phyloP scores from a whole-genome alignment of 352 stramenopile genomes.

The Globisporangium spiculum region DNA sequence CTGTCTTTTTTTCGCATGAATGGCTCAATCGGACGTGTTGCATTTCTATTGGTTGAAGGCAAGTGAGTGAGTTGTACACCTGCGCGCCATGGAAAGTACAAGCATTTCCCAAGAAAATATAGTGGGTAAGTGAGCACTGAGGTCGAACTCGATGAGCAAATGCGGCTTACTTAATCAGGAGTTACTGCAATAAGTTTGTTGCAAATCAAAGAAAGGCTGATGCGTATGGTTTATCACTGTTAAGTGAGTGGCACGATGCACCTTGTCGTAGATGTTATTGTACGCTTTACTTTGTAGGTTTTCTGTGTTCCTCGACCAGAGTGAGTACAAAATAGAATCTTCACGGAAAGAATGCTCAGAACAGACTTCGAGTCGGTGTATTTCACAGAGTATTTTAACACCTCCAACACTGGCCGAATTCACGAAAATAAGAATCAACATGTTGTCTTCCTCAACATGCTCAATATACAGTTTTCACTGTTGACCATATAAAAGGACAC shows the following conservation, averaged over 20 bases:
- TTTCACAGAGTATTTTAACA: too few species aligned
- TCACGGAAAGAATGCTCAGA: background rate
- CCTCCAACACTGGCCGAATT: too few species aligned
- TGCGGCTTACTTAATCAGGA: too few species aligned
- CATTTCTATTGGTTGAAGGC: background rate
- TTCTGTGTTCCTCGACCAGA: too few species aligned
- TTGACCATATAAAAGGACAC: too few species aligned
- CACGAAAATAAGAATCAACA: too few species aligned
- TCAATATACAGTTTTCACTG: too few species aligned
- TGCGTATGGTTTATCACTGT: too few species aligned
- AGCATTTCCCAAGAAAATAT: background rate
- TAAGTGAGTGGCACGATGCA: background rate
- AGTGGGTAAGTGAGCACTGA: background rate
- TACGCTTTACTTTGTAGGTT: background rate
- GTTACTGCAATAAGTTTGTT: background rate
- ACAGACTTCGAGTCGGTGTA: background rate
- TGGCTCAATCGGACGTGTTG: background rate
- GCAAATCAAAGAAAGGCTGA: background rate
- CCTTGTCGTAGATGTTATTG: background rate
- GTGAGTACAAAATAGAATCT: too few species aligned
- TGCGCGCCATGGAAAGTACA: background rate
- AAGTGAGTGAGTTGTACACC: background rate
- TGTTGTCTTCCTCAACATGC: too few species aligned
- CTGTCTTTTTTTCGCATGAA: background rate
- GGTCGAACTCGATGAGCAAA: too few species aligned